Percentiles rank a stretch among this genome's conserved stretches.
These are phyloP conservation scores for Haplographium delicatum DNA, from an alignment of 495 filamentous ascomycete species.

Conservation along the genomic window DNA sequence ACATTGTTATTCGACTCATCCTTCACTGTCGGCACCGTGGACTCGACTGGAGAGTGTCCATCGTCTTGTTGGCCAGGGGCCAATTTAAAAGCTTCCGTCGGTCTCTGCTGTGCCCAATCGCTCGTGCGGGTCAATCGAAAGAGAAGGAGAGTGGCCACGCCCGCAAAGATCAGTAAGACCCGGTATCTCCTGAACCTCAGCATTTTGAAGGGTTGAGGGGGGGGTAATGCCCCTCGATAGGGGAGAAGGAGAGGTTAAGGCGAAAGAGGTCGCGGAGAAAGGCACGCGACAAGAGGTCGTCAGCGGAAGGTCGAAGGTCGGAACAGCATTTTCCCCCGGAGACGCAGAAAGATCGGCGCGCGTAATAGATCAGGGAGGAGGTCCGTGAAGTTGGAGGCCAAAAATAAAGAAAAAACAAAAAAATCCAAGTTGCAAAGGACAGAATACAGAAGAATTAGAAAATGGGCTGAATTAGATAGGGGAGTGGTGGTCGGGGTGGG, in stretches of 20 bases:
- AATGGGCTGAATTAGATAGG: too few relatives aligned
- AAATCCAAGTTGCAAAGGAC: too few relatives aligned
- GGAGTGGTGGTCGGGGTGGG: too few relatives aligned
- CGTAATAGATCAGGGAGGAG: too few relatives aligned
- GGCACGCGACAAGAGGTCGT: conserved; percentile 4
- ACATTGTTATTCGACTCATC: neutral
- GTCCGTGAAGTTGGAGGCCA: too few relatives aligned
- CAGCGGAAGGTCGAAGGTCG: neutral
- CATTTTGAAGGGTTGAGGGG: conserved; percentile 48
- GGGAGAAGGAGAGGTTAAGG: neutral
- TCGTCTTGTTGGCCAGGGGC: conserved; percentile 1
- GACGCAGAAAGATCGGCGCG: too few relatives aligned
- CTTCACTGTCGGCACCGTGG: neutral
- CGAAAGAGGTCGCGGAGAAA: neutral
- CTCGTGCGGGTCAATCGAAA: conserved; percentile 49
- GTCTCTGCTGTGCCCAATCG: conserved; percentile 21
- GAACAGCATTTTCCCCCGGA: conserved; percentile 5
- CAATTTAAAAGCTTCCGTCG: conserved; percentile 3
- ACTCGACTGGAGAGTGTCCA: conserved; percentile 4
- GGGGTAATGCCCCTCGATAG: neutral
- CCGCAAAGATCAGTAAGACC: conserved; percentile 64
- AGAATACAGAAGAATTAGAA: too few relatives aligned
- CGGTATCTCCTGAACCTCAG: conserved; percentile 73
- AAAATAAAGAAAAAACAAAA: too few relatives aligned
- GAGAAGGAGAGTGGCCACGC: conserved; percentile 56